A percentile compares a stretch with the other conserved stretches of the same genome.
Conservation (phyloP, 2,329 filamentous ascomycete genomes). For the Aureobasidium sp. region DNA sequence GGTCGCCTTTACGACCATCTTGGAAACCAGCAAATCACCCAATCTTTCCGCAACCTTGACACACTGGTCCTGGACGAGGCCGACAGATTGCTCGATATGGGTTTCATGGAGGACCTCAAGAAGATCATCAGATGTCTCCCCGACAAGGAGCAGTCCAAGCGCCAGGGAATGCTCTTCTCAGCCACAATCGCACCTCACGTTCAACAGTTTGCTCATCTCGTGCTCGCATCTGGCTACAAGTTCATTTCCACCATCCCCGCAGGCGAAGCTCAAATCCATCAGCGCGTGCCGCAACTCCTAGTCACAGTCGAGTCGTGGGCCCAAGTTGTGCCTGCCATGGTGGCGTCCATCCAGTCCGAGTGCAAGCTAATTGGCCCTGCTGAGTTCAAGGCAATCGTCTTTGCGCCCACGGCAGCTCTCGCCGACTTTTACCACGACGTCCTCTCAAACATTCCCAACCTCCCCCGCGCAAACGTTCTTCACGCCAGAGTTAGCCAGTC, state of each 20-base stretch:
- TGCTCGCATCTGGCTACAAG: constrained; percentile 35
- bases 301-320: constrained; percentile 25
- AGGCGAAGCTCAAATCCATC: constrained; percentile 38
- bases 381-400: constrained; percentile 39
- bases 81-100: constrained; percentile 65
- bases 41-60: constrained; percentile 36
- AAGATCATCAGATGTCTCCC: constrained; percentile 44
- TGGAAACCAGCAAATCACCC: constrained; percentile 46
- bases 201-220: constrained; percentile 35
- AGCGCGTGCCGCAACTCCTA: constrained; percentile 40
- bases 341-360: constrained; percentile 1
- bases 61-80: constrained; percentile 58
- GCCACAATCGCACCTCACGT: constrained; percentile 38
- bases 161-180: constrained; percentile 43
- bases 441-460: constrained; percentile 23
- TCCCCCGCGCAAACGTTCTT: not conserved
- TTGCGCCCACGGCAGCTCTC: constrained; percentile 39
- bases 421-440: constrained; percentile 28
- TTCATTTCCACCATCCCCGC: constrained; percentile 36
- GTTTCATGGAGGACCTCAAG: constrained; percentile 45
- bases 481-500: constrained; percentile 37
- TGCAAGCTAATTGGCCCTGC: constrained; percentile 4
- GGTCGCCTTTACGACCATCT: constrained; percentile 83
- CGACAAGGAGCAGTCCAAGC: constrained; percentile 37
- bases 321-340: constrained; percentile 6